A percentile compares a stretch with the other conserved stretches of the same genome.
phyloP scores from a whole-genome alignment of 768 basidiomycete species.

The Pisolithus sp. region DNA sequence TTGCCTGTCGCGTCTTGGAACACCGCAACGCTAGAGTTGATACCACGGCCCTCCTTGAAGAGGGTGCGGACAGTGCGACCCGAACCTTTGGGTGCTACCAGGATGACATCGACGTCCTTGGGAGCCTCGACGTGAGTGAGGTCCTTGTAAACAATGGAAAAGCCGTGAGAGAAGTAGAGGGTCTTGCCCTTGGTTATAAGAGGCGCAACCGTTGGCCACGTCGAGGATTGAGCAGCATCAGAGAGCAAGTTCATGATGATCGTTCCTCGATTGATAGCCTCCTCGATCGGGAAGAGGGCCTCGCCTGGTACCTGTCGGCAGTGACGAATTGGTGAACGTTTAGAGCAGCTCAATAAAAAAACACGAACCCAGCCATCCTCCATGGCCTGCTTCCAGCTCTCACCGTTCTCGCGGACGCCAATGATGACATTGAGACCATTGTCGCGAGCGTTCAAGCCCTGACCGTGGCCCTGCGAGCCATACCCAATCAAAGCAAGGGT shows the following conservation, averaged over 20 bases:
- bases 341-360: neutral
- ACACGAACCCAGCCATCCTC: constrained; percentile 91
- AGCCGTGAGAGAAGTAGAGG: constrained; percentile 99
- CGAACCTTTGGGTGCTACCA: constrained; percentile 98
- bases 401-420: constrained; percentile 94
- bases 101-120: constrained; percentile 93
- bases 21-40: constrained; percentile 92
- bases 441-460: constrained; percentile 98
- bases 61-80: constrained; percentile 98
- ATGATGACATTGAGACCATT: constrained; percentile 98
- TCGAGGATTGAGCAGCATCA: constrained; percentile 97
- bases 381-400: constrained; percentile 91
- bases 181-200: constrained; percentile 99
- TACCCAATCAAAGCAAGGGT: constrained; percentile 99
- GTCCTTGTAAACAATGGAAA: constrained; percentile 97
- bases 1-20: constrained; percentile 98
- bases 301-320: constrained; percentile 76
- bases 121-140: constrained; percentile 94
- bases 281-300: constrained; percentile 97
- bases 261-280: constrained; percentile 91
- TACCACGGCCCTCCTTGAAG: constrained; percentile 99
- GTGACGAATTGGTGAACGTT: neutral
- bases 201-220: constrained; percentile 84
- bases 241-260: constrained; percentile 99
- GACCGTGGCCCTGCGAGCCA: constrained; percentile 97